A percentile compares a stretch with the other conserved stretches of the same genome.
These are phyloP conservation scores for Phytophthora melonis DNA, from an alignment of 352 stramenopile genomes.

Conservation along the genomic window DNA sequence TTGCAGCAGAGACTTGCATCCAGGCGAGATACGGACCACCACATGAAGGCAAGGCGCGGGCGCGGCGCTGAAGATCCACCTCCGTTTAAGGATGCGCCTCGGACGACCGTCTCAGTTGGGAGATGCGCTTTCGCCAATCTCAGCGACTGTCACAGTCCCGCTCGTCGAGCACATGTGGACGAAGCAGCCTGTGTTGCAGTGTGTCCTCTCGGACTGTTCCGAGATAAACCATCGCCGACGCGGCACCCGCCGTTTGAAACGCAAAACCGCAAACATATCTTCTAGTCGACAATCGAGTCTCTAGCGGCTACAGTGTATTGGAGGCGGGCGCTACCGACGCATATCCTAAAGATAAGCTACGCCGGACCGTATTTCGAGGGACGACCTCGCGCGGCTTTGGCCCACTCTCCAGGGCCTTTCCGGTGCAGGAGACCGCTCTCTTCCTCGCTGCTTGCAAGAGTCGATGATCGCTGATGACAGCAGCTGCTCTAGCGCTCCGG, in stretches of 20 bases:
- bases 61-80: conserved; percentile 5
- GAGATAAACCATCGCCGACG: too few species aligned
- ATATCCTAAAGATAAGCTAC: conserved; percentile 14
- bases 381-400: neutral
- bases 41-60: conserved; percentile 22
- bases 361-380: conserved; percentile 24
- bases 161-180: conserved; percentile 8
- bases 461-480: conserved; percentile 29
- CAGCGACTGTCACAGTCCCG: conserved; percentile 25
- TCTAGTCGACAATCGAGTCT: too few species aligned
- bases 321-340: too few species aligned
- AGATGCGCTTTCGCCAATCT: conserved; percentile 28
- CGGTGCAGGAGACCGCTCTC: too few species aligned
- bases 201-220: too few species aligned
- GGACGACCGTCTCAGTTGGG: conserved; percentile 24
- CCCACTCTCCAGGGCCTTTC: conserved; percentile 3
- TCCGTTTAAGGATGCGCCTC: conserved; percentile 34
- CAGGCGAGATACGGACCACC: conserved; percentile 39
- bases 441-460: conserved; percentile 7
- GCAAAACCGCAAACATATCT: too few species aligned
- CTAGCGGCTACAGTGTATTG: too few species aligned
- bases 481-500: conserved; percentile 26
- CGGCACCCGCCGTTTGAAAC: too few species aligned
- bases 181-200: neutral
- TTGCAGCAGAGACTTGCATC: conserved; percentile 32